Base-by-base conservation (phyloP, 495 filamentous ascomycete species). In the Aspergillus sparsus region DNA sequence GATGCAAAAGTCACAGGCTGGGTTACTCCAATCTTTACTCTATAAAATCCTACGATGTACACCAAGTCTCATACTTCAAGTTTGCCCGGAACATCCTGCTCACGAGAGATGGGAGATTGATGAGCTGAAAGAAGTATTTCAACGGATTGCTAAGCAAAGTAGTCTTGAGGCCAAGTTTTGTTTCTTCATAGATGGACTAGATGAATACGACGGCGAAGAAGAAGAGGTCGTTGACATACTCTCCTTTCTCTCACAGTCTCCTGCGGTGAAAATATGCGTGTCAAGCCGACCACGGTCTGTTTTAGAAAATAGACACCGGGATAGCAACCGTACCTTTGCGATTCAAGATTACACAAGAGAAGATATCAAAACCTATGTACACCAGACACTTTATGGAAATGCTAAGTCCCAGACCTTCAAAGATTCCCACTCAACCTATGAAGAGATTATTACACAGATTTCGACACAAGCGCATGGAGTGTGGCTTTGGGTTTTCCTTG, bases 401-500 rank as follows among this genome's bases (percentile, higher is more conserved):
- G n/a, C n/a, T n/a, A n/a, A n/a, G n/a, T n/a, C n/a, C n/a, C n/a
- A n/a, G n/a, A n/a, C n/a, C n/a, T n/a, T n/a, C n/a, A n/a, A n/a
- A n/a, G n/a, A n/a, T n/a, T n/a, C n/a, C n/a, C n/a, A 41, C 37
- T 41, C 9, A 1, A 1, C 37, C 13, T 50, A 57, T 15, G 55
- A 58, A 10, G 58, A 67, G 12, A 21, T 76, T 7, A 51, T 68
- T 5, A 6, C 53, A 3, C 53, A 61, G 0, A 55, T 75, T 16
- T 63, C 59, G 11, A 47, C 60, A 0, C 73, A 66, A 57, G 63
- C 74, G 7, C 51, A 57, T 11, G 73, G 77, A 0, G 74, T 80
- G 5, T 80, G 77, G 57, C 65, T 78, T 2, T 79, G 77, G 77
- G 69, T 75, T n/a, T 37, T 46, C 8, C 54, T 79, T 6, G 75